phyloP scores from a whole-genome alignment of 176 grass and related monocot genomes.

The Avena atlantica region DNA sequence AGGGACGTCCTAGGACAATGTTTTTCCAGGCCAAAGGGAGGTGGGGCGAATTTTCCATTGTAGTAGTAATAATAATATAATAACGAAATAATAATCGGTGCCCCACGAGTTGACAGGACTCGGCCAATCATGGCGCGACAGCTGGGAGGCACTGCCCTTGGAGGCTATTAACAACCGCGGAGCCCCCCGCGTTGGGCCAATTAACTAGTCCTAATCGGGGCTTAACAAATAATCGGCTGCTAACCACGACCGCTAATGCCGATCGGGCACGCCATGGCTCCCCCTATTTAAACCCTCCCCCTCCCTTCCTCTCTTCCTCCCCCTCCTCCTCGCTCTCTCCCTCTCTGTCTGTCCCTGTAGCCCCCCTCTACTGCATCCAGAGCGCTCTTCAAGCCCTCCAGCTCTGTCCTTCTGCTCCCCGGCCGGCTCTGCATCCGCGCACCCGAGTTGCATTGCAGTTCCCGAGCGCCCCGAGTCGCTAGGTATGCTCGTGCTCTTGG shows the following conservation, averaged over 20 bases:
- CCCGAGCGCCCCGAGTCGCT: constrained; percentile 14
- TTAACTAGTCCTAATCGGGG: constrained; percentile 30
- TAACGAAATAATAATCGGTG: not conserved
- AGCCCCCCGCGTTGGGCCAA: not conserved
- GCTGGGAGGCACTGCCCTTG: constrained; percentile 35
- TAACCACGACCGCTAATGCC: constrained; percentile 40
- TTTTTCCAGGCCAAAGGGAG: not conserved
- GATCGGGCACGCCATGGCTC: constrained; percentile 25
- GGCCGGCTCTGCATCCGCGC: constrained; percentile 5
- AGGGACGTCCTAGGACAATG: not conserved
- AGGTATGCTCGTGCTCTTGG: constrained; percentile 54
- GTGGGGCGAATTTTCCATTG: constrained; percentile 11
- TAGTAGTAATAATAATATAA: not conserved
- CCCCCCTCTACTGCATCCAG: not conserved
- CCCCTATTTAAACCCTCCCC: constrained; percentile 69
- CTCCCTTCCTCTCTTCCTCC: constrained; percentile 50
- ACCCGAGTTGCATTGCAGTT: constrained; percentile 32
- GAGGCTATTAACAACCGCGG: constrained; percentile 43
- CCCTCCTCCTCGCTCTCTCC: constrained; percentile 48
- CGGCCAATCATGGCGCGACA: constrained; percentile 52
- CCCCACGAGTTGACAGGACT: constrained; percentile 1
- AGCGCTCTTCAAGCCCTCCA: constrained; percentile 20
- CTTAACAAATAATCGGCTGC: constrained; percentile 40
- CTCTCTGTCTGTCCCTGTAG: not conserved
- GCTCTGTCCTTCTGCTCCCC: not conserved